phyloP scores from a whole-genome alignment of 257 asterid species.

The Rhazya stricta region DNA sequence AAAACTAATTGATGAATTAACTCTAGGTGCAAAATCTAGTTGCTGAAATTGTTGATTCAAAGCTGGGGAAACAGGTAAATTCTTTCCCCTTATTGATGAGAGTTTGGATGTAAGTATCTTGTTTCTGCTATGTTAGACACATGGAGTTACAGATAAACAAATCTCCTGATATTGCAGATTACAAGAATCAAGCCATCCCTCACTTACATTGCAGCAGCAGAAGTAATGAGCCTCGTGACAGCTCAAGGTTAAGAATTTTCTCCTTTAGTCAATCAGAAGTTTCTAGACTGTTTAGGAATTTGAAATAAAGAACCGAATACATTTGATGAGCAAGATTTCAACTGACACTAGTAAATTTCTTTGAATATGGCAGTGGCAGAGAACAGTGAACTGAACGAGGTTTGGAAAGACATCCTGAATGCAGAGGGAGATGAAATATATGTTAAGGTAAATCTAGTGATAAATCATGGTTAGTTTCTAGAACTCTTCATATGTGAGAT shows the following conservation, averaged over 20 bases:
- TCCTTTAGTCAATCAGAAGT: not conserved
- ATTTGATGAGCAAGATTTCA: not conserved
- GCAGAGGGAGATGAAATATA: slow-evolving; percentile 98
- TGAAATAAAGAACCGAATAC: not conserved
- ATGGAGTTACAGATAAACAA: not conserved
- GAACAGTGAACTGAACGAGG: slow-evolving; percentile 77
- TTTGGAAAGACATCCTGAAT: slow-evolving; percentile 88
- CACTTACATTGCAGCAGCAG: slow-evolving; percentile 83
- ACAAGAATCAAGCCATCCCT: slow-evolving; percentile 78
- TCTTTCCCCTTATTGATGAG: not conserved
- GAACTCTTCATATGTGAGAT: not conserved
- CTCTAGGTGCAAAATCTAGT: slow-evolving; percentile 88
- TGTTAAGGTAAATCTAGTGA: slow-evolving; percentile 53
- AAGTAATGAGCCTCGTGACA: slow-evolving; percentile 97
- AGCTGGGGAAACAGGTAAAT: slow-evolving; percentile 85
- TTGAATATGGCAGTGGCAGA: slow-evolving; percentile 60
- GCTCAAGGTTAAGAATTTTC: slow-evolving; percentile 67
- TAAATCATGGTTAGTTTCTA: not conserved
- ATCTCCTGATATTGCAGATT: slow-evolving; percentile 42
- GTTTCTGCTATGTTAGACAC: slow-evolving; percentile 3
- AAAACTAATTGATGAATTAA: slow-evolving; percentile 10
- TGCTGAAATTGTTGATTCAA: slow-evolving; percentile 84
- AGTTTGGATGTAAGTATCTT: slow-evolving; percentile 1
- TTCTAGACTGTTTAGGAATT: not conserved
- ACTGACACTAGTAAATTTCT: slow-evolving; percentile 13